phyloP scores from a whole-genome alignment of 768 basidiomycete genomes.

The Xanthoconium stramineum region DNA sequence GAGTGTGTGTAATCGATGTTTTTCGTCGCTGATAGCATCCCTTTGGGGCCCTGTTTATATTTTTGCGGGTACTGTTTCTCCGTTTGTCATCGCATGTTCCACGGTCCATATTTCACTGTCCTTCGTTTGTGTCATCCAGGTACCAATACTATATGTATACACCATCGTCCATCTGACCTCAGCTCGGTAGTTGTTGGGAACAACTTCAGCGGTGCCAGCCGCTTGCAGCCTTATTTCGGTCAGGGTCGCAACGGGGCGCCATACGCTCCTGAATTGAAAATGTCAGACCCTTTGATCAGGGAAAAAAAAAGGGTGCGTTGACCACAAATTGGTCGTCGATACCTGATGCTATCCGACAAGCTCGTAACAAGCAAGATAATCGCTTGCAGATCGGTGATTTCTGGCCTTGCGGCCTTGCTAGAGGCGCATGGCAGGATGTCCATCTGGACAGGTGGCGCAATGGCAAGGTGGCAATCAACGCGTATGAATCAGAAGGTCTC shows the following conservation, averaged over 20 bases:
- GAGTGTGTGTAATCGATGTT: constrained; percentile 22
- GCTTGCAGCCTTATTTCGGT: constrained; percentile 1
- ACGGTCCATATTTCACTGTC: constrained; percentile 24
- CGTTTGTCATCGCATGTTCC: constrained; percentile 6
- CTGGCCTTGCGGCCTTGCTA: constrained; percentile 17
- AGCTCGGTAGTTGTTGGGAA: not conserved
- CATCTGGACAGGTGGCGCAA: constrained; percentile 15
- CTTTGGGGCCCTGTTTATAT: constrained; percentile 18
- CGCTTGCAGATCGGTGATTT: constrained; percentile 5
- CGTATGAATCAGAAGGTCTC: constrained; percentile 20
- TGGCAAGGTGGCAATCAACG: constrained; percentile 21
- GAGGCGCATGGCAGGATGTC: constrained; percentile 17
- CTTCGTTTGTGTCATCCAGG: constrained; percentile 27
- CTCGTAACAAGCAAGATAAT: constrained; percentile 12
- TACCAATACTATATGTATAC: constrained; percentile 24
- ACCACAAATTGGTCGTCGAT: constrained; percentile 15
- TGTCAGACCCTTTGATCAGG: not conserved
- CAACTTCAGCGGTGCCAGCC: not conserved
- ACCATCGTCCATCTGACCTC: constrained; percentile 5
- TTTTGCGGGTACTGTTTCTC: constrained; percentile 13
- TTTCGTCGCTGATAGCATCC: constrained; percentile 19
- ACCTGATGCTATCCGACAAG: constrained; percentile 8
- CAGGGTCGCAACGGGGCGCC: constrained; percentile 10
- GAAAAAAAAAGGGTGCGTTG: constrained; percentile 12
- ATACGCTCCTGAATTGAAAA: constrained; percentile 9